Evolutionary conservation across 108 stramenopile genomes (phyloP), one percentile per base, ranked within the genome.

Genomic region (Phaeodactylum tricornutum): DNA sequence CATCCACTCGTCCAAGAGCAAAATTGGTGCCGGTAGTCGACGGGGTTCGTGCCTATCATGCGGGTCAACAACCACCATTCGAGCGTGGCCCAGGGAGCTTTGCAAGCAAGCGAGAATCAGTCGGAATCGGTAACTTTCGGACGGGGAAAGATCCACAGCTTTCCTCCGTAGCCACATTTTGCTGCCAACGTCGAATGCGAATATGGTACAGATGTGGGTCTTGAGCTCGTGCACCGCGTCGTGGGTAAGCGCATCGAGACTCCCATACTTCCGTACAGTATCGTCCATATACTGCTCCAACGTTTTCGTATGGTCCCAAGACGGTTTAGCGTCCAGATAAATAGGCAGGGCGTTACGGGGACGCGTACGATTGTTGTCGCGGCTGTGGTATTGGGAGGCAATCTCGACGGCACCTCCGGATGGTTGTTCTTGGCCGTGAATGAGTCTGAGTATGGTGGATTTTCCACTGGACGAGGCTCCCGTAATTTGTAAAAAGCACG

Each of bases 1-100:
- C 64, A 77, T 29, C 70, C 67, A 72, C 32, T 77, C 75, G 40
- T 77, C 75, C 31, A 77, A 26, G 12, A 77, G 30, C 16, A 77
- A 35, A 37, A 77, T 47, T 0, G 75, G 75, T 25, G 63, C 67
- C 9, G 64, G 60, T n/a, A n/a, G n/a, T n/a, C n/a, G n/a, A n/a
- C n/a, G n/a, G n/a, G n/a, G n/a, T n/a, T n/a, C n/a, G n/a, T n/a
- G n/a, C n/a, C n/a, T n/a, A n/a, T n/a, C n/a, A n/a, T n/a, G n/a
- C n/a, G n/a, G n/a, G n/a, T n/a, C n/a, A n/a, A n/a, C n/a, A n/a
- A n/a, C n/a, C n/a, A n/a, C n/a, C n/a, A n/a, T n/a, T n/a, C n/a
- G n/a, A n/a, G n/a, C n/a, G n/a, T n/a, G n/a, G n/a, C n/a, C n/a
- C n/a, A n/a, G n/a, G n/a, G n/a, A n/a, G n/a, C 66, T 73, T 29